Conservation (phyloP, 805 yeast genomes). For the Schwanniomyces pseudopolymorphus region DNA sequence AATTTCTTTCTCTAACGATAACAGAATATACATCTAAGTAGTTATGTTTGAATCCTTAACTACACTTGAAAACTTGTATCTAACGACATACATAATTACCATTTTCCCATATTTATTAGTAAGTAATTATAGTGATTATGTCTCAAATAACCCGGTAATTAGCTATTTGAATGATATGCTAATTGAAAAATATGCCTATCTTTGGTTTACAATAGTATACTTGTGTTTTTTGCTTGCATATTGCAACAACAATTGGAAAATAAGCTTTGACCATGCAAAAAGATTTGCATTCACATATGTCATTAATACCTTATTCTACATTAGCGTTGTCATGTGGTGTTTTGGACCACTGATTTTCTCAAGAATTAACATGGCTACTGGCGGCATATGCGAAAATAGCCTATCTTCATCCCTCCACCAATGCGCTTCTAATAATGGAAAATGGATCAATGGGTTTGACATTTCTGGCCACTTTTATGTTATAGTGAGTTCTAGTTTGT, state of each 20-base stretch:
- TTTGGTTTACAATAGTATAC: constrained; percentile 25
- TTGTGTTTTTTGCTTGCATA: constrained; percentile 10
- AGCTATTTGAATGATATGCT: constrained; percentile 19
- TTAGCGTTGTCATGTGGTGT: constrained; percentile 25
- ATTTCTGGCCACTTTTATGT: constrained; percentile 54
- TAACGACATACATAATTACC: constrained; percentile 16
- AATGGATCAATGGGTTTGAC: constrained; percentile 54
- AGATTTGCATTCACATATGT: constrained; percentile 8
- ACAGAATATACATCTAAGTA: neutral
- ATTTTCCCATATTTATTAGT: constrained; percentile 19
- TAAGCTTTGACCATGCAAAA: constrained; percentile 4
- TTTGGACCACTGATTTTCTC: constrained; percentile 36
- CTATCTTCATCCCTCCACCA: constrained; percentile 9
- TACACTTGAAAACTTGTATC: constrained; percentile 2
- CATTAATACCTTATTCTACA: constrained; percentile 9
- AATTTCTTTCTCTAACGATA: neutral
- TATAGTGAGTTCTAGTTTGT: constrained; percentile 40
- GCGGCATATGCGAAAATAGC: constrained; percentile 36
- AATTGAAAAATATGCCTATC: constrained; percentile 27
- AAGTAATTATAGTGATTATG: constrained; percentile 8
- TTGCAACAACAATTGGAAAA: constrained; percentile 1
- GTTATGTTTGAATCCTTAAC: neutral
- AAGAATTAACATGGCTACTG: constrained; percentile 31
- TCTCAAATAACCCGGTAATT: constrained; percentile 12
- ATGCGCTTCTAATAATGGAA: constrained; percentile 21